A percentile compares a stretch with the other conserved stretches of the same genome.
These are phyloP conservation scores for Mollisiaceae sp. DNA, from an alignment of 2,329 filamentous ascomycete genomes.

Conservation along the genomic window DNA sequence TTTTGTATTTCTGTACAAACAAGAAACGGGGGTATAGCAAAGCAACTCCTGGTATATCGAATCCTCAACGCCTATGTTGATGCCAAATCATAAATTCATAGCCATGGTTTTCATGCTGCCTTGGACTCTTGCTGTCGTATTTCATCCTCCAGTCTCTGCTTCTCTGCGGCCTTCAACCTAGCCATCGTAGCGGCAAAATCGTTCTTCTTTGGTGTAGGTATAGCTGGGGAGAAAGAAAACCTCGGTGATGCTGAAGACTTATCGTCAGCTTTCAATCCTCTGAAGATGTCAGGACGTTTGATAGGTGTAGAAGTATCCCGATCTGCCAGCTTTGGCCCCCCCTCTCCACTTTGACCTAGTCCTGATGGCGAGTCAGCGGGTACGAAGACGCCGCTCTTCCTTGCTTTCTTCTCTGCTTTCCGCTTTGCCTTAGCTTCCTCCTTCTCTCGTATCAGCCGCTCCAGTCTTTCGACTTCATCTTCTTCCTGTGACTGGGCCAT, in stretches of 20 bases:
- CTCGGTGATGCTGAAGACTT: slow-evolving; percentile 45
- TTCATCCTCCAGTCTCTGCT: slow-evolving; percentile 57
- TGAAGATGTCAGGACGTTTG: slow-evolving; percentile 44
- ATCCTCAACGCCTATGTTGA: slow-evolving; percentile 38
- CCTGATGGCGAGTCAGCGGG: slow-evolving; percentile 36
- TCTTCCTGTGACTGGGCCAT: slow-evolving; percentile 39
- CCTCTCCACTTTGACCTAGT: slow-evolving; percentile 13
- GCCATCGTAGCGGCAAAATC: slow-evolving; percentile 55
- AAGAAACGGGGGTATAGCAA: slow-evolving; percentile 30
- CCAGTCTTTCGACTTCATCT: slow-evolving; percentile 51
- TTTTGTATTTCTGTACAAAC: slow-evolving; percentile 20
- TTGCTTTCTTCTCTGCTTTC: slow-evolving; percentile 45
- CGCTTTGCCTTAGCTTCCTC: slow-evolving; percentile 46
- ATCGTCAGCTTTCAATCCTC: slow-evolving; percentile 47
- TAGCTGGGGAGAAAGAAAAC: slow-evolving; percentile 41
- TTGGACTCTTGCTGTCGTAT: slow-evolving; percentile 53
- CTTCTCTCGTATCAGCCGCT: slow-evolving; percentile 49
- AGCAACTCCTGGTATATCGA: slow-evolving; percentile 19
- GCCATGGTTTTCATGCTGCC: slow-evolving; percentile 40
- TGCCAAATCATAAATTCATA: slow-evolving; percentile 25
- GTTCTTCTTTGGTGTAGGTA: slow-evolving; percentile 36
- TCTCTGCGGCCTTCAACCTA: slow-evolving; percentile 61
- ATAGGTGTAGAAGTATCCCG: slow-evolving; percentile 38
- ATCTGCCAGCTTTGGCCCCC: slow-evolving; percentile 26
- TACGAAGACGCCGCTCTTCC: slow-evolving; percentile 44